Evolutionary conservation across 306 rosid species (phyloP).

Genomic region (Comarum palustre): DNA sequence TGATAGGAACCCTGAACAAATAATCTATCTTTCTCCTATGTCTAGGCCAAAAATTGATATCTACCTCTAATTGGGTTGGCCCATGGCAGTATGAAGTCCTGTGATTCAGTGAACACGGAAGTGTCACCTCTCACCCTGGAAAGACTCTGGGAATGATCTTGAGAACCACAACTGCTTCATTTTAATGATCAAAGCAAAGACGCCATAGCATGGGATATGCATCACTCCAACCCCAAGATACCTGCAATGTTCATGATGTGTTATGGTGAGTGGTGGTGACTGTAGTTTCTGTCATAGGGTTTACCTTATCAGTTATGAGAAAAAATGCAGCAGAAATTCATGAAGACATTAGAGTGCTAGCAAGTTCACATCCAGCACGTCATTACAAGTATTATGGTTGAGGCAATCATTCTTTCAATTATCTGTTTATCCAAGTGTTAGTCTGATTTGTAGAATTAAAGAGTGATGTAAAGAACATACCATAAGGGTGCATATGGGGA

Average conservation of each 20-base stretch:
- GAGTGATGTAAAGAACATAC: constrained; percentile 36
- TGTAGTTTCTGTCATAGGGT: not conserved
- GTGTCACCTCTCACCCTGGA: constrained; percentile 36
- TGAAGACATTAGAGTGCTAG: not conserved
- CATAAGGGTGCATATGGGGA: constrained; percentile 76
- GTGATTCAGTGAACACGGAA: not conserved
- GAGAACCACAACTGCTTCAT: constrained; percentile 51
- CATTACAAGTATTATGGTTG: not conserved
- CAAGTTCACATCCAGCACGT: not conserved
- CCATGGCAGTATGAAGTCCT: not conserved
- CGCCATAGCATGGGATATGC: constrained; percentile 73
- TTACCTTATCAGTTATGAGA: not conserved
- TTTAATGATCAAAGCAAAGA: constrained; percentile 53
- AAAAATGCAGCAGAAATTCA: not conserved
- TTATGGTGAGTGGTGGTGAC: not conserved
- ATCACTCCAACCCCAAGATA: constrained; percentile 64
- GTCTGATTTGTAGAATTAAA: not conserved
- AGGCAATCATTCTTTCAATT: not conserved
- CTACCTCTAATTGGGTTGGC: not conserved
- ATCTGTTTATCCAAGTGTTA: not conserved
- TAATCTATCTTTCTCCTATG: not conserved
- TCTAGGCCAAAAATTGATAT: constrained; percentile 8
- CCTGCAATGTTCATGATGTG: constrained; percentile 41
- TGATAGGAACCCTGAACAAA: not conserved
- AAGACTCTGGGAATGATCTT: constrained; percentile 50